phyloP scores from a whole-genome alignment of 2,329 filamentous ascomycete genomes.

The Calonectria ilicicola region DNA sequence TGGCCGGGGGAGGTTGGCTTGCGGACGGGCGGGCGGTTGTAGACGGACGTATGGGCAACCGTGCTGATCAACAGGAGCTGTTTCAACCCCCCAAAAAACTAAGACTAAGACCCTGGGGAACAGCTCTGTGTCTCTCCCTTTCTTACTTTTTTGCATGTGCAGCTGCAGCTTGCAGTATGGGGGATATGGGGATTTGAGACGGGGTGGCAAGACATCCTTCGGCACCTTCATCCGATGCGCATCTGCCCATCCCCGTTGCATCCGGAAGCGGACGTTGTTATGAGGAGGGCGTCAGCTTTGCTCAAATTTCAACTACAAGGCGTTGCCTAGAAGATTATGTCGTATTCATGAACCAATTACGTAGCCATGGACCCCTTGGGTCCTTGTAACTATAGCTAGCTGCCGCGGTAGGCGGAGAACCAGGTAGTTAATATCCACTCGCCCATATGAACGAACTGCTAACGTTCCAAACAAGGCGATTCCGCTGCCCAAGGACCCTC shows the following conservation, averaged over 20 bases:
- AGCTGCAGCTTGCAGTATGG: not conserved
- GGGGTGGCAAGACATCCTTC: not conserved
- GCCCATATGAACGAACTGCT: conserved; percentile 4
- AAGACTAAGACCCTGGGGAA: conserved; percentile 17
- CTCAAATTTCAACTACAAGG: not conserved
- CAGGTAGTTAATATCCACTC: not conserved
- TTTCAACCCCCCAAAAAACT: not conserved
- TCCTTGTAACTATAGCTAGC: not conserved
- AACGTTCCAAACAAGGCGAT: not conserved
- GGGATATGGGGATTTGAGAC: not conserved
- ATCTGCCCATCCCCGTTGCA: not conserved
- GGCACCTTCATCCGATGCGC: not conserved
- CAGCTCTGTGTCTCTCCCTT: not conserved
- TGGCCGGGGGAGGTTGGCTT: conserved; percentile 32
- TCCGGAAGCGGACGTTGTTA: not conserved
- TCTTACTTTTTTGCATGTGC: not conserved
- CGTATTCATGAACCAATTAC: conserved; percentile 8
- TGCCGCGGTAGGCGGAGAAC: conserved; percentile 8
- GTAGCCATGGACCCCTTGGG: not conserved
- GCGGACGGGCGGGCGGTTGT: conserved; percentile 38
- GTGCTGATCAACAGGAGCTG: conserved; percentile 6
- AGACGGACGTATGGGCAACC: conserved; percentile 35
- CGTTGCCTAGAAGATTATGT: not conserved
- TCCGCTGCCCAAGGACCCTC: not conserved
- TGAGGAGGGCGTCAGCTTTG: not conserved